Conservation (phyloP, 768 basidiomycete species). For the Psilocybe cubensis region DNA sequence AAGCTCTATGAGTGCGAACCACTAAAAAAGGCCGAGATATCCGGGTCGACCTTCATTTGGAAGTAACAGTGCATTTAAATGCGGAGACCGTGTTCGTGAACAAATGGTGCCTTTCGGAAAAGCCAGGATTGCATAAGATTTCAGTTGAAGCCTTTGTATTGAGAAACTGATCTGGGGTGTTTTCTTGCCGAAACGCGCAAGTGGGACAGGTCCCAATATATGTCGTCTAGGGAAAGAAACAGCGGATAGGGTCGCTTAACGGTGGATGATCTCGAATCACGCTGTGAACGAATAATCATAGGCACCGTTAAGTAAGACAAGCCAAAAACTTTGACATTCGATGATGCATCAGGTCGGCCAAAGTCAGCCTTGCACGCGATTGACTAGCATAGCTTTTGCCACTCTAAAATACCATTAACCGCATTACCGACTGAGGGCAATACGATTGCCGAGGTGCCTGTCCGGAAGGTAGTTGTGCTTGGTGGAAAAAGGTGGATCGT, state of each 20-base stretch:
- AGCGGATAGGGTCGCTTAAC: not conserved
- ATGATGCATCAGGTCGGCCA: too few species aligned
- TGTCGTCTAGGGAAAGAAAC: not conserved
- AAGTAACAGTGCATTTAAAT: not conserved
- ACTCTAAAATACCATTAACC: not conserved
- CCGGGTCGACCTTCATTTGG: not conserved
- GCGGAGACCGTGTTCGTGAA: not conserved
- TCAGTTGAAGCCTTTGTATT: not conserved
- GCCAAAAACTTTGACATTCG: too few species aligned
- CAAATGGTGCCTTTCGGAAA: not conserved
- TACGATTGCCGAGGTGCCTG: too few species aligned
- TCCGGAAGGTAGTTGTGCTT: not conserved
- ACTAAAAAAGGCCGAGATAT: not conserved
- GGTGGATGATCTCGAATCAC: not conserved
- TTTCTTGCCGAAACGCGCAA: not conserved
- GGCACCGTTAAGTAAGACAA: too few species aligned
- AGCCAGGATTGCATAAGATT: slow-evolving; percentile 6
- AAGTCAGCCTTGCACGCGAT: too few species aligned
- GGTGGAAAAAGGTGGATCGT: not conserved
- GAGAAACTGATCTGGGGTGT: not conserved
- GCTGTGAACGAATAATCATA: too few species aligned
- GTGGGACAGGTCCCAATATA: not conserved
- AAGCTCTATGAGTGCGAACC: too few species aligned
- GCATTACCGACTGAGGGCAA: not conserved
- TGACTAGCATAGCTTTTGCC: not conserved